Evolutionary conservation across 2,329 filamentous ascomycete genomes (phyloP), one percentile per base, ranked within the genome.

Genomic region (Epichloe glyceriae): DNA sequence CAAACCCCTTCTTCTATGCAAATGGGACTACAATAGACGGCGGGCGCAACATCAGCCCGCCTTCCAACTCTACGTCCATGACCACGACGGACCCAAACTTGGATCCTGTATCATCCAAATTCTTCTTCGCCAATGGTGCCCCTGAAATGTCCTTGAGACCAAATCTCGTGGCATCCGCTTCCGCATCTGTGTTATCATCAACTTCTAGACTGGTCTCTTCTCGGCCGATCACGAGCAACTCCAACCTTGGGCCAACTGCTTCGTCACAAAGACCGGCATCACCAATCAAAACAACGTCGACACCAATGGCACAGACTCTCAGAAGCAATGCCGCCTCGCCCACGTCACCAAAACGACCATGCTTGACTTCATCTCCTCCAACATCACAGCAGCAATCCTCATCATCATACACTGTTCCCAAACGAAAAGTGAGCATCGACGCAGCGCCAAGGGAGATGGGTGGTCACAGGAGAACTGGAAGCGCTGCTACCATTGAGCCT

Each of bases 111-210:
- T 60, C 72, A 6, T 73, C 73, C 66, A 87, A 86, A 62, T 88
- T 90, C 70, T 81, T 89, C 64, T 85, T 88, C 63, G 86, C 83
- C 53, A 85, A 87, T 64, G 82, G 82, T 33, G 70, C 70, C 14
- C 76, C 78, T 2, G 75, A 82, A 51, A 53, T 73, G 7, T 56
- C 62, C 8, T 34, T 56, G 15, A 71, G 69, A 49, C 58, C 68
- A 0, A 59, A 62, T 37, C 56, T 61, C 66, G 62, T 57, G 47
- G 61, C 70, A 10, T 63, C 66, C 50, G 61, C 67, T 41, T 68
- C 75, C 0, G 67, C 67, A 33, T 79, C 77, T 2, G 65, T 64
- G 7, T 64, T 72, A 43, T 78, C 74, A 8, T 69, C 65, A 44
- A 67, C 63, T 50, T 71, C 75, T 43, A 73, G 70, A 58, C 58